Evolutionary conservation across 179 eudicot genomes (phyloP).

Genomic region (Gypsophila paniculata): DNA sequence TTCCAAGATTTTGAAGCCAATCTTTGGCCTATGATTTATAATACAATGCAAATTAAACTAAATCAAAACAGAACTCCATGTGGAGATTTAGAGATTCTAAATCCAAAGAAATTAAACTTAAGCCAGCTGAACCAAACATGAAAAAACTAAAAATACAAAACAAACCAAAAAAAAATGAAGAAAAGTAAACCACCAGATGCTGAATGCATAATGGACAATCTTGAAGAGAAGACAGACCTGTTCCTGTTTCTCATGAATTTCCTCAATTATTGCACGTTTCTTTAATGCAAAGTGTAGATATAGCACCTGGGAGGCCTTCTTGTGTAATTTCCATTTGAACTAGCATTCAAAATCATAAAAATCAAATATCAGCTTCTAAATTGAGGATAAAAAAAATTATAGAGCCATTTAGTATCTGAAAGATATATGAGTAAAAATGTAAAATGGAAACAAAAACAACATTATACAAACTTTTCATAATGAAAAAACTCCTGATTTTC

Average conservation of each 20-base stretch:
- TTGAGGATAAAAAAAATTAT: not conserved
- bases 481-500: not conserved
- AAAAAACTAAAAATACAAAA: not conserved
- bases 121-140: conserved; percentile 2
- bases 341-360: conserved; percentile 27
- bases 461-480: not conserved
- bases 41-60: conserved; percentile 8
- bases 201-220: not conserved
- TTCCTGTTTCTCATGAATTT: conserved; percentile 94
- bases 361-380: conserved; percentile 17
- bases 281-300: conserved; percentile 86
- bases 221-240: conserved; percentile 55
- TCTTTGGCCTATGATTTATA: conserved; percentile 61
- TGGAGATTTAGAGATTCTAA: conserved; percentile 10
- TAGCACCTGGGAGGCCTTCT: conserved; percentile 93
- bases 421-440: not conserved
- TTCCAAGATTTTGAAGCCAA: conserved; percentile 95
- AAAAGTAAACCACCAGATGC: conserved; percentile 8
- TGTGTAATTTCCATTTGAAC: conserved; percentile 91
- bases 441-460: not conserved
- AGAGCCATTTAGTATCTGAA: not conserved
- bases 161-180: not conserved
- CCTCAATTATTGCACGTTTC: conserved; percentile 86
- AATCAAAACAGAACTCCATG: conserved; percentile 16
- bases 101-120: not conserved